A percentile compares a stretch with the other conserved stretches of the same genome.
Conservation (phyloP, 1,284 basidiomycete genomes). For the Marasmius sp. region DNA sequence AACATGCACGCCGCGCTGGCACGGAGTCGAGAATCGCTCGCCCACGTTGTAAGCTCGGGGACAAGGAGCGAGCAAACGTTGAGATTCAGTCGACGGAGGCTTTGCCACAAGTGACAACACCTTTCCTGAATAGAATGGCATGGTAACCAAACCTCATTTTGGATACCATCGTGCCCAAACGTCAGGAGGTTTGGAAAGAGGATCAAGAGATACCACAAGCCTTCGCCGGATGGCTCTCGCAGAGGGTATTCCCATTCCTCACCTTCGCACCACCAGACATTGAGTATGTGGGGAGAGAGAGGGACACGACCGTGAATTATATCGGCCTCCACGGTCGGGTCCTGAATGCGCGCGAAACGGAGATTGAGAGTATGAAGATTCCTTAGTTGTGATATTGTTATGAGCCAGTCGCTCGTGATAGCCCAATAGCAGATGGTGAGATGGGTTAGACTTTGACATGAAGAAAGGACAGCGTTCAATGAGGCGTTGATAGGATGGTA, state of each 20-base stretch:
- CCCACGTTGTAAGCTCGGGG: neutral
- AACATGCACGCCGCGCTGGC: neutral
- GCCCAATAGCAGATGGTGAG: no score
- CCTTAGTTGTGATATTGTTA: no score
- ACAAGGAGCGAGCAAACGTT: neutral
- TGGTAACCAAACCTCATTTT: neutral
- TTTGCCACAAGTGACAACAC: neutral
- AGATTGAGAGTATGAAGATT: no score
- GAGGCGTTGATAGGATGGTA: neutral
- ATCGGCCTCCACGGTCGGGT: no score
- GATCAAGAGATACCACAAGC: constrained; percentile 1
- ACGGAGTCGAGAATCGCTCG: neutral
- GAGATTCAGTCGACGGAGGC: neutral
- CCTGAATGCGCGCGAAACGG: no score
- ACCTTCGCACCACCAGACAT: neutral
- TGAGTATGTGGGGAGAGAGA: neutral
- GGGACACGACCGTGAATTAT: neutral
- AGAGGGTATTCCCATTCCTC: neutral
- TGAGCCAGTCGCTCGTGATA: no score
- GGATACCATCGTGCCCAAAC: neutral
- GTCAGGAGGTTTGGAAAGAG: constrained; percentile 1
- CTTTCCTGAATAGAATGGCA: neutral
- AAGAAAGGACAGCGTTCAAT: no score
- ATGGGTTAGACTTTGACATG: no score
- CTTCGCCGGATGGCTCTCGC: neutral